Conservation (phyloP, 2,329 filamentous ascomycete genomes). For the Taxawa tesnikishii region DNA sequence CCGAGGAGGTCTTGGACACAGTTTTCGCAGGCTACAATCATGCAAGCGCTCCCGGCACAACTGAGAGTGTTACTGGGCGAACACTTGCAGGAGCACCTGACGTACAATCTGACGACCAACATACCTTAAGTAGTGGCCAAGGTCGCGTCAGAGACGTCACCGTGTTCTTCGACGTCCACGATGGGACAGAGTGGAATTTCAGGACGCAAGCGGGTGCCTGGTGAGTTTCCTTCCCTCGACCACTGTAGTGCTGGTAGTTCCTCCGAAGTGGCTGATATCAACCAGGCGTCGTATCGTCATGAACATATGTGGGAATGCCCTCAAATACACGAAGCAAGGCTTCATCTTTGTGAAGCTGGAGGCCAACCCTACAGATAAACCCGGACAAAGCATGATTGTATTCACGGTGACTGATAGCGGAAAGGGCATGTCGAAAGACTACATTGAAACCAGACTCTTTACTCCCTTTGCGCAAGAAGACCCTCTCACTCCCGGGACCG, state of each 20-base stretch:
- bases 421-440: slow-evolving; percentile 20
- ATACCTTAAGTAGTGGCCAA: slow-evolving; percentile 25
- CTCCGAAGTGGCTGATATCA: background rate
- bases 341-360: slow-evolving; percentile 22
- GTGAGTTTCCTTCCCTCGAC: slow-evolving; percentile 14
- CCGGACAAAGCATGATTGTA: slow-evolving; percentile 2
- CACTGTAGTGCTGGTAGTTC: no score
- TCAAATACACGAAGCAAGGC: slow-evolving; percentile 34
- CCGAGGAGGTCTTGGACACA: slow-evolving; percentile 44
- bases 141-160: slow-evolving; percentile 23
- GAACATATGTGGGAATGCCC: slow-evolving; percentile 36
- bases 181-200: slow-evolving; percentile 28
- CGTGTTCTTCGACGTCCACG: slow-evolving; percentile 27
- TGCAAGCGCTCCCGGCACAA: slow-evolving; percentile 7
- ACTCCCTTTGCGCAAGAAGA: slow-evolving; percentile 22
- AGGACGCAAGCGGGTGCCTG: slow-evolving; percentile 32
- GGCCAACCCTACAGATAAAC: slow-evolving; percentile 7
- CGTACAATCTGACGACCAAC: slow-evolving; percentile 21
- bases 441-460: slow-evolving; percentile 17
- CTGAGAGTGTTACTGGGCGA: no score
- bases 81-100: no score
- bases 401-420: slow-evolving; percentile 17
- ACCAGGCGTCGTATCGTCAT: slow-evolving; percentile 25
- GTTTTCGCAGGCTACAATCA: slow-evolving; percentile 18
- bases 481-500: slow-evolving; percentile 18